These are phyloP conservation scores for Capsicum rhomboideum DNA, from an alignment of 257 asterid genomes.

Conservation along the genomic window DNA sequence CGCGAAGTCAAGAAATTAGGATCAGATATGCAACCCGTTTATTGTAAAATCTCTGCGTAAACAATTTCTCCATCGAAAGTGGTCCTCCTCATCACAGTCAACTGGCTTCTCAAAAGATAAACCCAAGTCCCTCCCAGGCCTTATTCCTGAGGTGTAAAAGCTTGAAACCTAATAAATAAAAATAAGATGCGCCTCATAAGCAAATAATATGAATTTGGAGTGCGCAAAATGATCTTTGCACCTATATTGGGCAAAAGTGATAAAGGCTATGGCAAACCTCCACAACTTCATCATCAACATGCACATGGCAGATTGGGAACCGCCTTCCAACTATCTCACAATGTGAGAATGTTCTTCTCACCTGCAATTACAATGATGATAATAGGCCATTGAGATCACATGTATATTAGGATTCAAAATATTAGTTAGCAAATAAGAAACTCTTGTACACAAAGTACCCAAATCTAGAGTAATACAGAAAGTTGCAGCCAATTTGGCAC, in stretches of 20 bases:
- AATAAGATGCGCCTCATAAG: background rate
- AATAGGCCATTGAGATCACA: background rate
- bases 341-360: constrained; percentile 12
- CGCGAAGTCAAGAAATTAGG: background rate
- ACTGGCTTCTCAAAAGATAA: constrained; percentile 5
- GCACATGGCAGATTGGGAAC: constrained; percentile 27
- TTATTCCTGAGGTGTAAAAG: constrained; percentile 19
- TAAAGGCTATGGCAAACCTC: constrained; percentile 10
- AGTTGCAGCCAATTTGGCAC: background rate
- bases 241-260: background rate
- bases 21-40: constrained; percentile 17
- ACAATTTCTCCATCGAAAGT: constrained; percentile 27
- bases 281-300: constrained; percentile 13
- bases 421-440: background rate
- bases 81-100: constrained; percentile 14
- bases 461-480: background rate
- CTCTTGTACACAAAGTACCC: background rate
- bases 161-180: constrained; percentile 21
- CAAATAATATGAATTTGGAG: background rate
- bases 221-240: background rate
- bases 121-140: constrained; percentile 2
- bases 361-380: constrained; percentile 5
- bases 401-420: too few species aligned
- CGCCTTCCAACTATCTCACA: constrained; percentile 22
- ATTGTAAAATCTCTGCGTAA: constrained; percentile 24